A percentile compares a stretch with the other conserved stretches of the same genome.
Conservation (phyloP, 139 green algal genomes). For the Chlorella sp. region DNA sequence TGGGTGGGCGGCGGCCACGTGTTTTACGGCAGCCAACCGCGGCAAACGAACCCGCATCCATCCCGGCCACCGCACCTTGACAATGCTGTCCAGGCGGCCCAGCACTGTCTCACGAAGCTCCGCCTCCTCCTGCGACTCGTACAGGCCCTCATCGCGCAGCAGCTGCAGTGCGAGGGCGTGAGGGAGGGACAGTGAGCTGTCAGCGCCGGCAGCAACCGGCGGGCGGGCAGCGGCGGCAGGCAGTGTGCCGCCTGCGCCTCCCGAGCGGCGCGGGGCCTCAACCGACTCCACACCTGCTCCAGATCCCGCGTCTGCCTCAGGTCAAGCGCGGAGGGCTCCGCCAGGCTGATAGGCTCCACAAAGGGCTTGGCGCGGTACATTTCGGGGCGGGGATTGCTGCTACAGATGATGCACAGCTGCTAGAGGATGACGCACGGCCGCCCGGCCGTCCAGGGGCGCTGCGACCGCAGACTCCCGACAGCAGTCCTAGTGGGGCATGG, state of each 20-base stretch:
- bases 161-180: slow-evolving; percentile 37
- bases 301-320: slow-evolving; percentile 28
- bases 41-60: no score
- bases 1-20: no score
- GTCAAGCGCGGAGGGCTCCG: slow-evolving; percentile 28
- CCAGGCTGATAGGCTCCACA: slow-evolving; percentile 42
- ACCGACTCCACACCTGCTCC: slow-evolving; percentile 15
- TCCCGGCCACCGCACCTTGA: slow-evolving; percentile 35
- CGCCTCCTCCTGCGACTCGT: slow-evolving; percentile 51
- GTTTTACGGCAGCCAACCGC: no score
- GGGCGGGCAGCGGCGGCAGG: not conserved
- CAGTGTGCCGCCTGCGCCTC: no score
- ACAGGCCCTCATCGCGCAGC: slow-evolving; percentile 49
- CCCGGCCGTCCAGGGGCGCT: no score
- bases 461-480: no score
- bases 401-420: no score
- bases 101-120: slow-evolving; percentile 60
- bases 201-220: not conserved
- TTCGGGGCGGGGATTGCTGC: no score
- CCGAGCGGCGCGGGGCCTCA: no score
- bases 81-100: slow-evolving; percentile 50
- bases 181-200: not conserved
- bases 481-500: no score
- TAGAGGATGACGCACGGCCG: no score
- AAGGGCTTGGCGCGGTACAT: slow-evolving; percentile 16